Conservation (phyloP, 2,329 filamentous ascomycete species). For the Aspergillus thermomutatus region DNA sequence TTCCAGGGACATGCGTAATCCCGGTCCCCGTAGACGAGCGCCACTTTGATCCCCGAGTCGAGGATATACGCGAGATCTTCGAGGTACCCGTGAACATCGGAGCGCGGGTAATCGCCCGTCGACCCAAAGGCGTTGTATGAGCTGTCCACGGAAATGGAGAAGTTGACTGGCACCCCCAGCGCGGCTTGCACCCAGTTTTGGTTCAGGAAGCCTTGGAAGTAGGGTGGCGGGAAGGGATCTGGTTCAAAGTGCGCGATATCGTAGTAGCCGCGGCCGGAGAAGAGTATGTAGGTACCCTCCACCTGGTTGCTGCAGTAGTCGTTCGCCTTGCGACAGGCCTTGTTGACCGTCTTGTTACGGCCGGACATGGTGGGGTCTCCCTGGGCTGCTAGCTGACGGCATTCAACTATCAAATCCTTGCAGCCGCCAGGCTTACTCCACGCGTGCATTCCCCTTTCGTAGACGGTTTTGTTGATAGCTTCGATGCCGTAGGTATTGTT, state of each 20-base stretch:
- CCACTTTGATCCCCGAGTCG: constrained; percentile 56
- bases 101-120: constrained; percentile 49
- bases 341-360: constrained; percentile 44
- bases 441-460: constrained; percentile 44
- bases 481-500: constrained; percentile 60
- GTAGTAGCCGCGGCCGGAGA: constrained; percentile 51
- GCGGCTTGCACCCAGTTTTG: constrained; percentile 55
- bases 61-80: constrained; percentile 47
- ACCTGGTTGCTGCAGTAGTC: constrained; percentile 45
- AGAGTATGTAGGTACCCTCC: constrained; percentile 43
- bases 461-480: constrained; percentile 48
- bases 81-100: constrained; percentile 40
- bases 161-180: constrained; percentile 60
- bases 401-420: constrained; percentile 52
- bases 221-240: constrained; percentile 53
- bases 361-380: constrained; percentile 51
- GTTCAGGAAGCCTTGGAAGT: constrained; percentile 56
- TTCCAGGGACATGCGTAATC: constrained; percentile 59
- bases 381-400: constrained; percentile 44
- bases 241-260: constrained; percentile 53
- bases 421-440: constrained; percentile 50
- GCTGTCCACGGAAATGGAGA: constrained; percentile 44
- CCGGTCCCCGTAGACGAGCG: constrained; percentile 57
- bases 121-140: constrained; percentile 46
- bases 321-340: constrained; percentile 44